Percentiles rank a stretch among this genome's conserved stretches.
phyloP scores from a whole-genome alignment of 768 basidiomycete species.

The Hypholoma sublateritium region DNA sequence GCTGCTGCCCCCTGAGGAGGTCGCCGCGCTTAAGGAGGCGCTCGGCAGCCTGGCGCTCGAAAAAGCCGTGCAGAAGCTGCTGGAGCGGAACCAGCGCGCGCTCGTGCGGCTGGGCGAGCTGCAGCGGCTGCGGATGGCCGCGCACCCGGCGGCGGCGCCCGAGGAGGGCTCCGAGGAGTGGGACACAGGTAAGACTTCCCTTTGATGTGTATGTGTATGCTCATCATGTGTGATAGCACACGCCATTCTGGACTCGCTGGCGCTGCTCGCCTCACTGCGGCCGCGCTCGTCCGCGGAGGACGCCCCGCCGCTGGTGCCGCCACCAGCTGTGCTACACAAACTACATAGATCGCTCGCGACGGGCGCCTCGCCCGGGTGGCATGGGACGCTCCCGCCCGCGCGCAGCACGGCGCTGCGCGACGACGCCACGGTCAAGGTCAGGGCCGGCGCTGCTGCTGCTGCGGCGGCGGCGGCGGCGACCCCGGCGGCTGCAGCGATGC shows the following conservation, averaged over 20 bases:
- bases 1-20: conserved; percentile 56
- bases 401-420: conserved; percentile 66
- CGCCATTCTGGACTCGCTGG: conserved; percentile 69
- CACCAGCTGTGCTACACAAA: conserved; percentile 62
- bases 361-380: conserved; percentile 64
- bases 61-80: conserved; percentile 63
- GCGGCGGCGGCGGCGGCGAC: conserved; percentile 30
- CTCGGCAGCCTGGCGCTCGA: conserved; percentile 66
- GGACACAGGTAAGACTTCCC: conserved; percentile 62
- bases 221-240: conserved; percentile 49
- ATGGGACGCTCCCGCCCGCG: conserved; percentile 65
- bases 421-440: conserved; percentile 70
- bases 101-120: conserved; percentile 64
- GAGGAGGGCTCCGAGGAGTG: conserved; percentile 77
- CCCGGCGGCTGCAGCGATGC: conserved; percentile 19
- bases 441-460: conserved; percentile 27
- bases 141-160: conserved; percentile 46
- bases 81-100: conserved; percentile 65
- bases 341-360: conserved; percentile 70
- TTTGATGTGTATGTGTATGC: conserved; percentile 7
- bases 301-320: conserved; percentile 54
- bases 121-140: conserved; percentile 55
- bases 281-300: conserved; percentile 51
- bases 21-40: conserved; percentile 55
- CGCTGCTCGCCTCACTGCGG: conserved; percentile 66